Conservation (phyloP, 2,329 filamentous ascomycete genomes). For the Laburnicola sp. region DNA sequence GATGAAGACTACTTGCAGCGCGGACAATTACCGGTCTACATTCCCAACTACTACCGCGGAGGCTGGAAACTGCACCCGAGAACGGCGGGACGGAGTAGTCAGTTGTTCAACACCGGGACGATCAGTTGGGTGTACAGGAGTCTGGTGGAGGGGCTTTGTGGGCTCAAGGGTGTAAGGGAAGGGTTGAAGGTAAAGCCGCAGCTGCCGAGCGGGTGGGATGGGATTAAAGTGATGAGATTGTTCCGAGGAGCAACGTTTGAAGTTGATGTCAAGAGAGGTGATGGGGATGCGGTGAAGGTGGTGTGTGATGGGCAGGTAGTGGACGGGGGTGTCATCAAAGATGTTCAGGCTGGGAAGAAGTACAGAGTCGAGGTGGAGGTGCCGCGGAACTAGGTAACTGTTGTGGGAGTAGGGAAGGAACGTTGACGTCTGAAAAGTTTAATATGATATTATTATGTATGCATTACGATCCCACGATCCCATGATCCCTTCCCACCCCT, state of each 20-base stretch:
- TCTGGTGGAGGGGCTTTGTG: constrained; percentile 60
- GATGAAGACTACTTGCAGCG: constrained; percentile 57
- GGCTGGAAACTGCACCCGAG: constrained; percentile 52
- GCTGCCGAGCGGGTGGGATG: constrained; percentile 56
- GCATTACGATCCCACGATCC: too few relatives aligned
- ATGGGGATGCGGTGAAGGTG: constrained; percentile 49
- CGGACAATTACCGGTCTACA: constrained; percentile 61
- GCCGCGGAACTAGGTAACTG: constrained; percentile 19
- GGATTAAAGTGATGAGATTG: constrained; percentile 51
- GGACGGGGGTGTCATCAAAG: constrained; percentile 47
- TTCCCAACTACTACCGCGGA: constrained; percentile 64
- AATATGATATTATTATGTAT: too few relatives aligned
- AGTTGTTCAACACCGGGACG: constrained; percentile 63
- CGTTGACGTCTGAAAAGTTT: too few relatives aligned
- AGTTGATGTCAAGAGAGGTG: constrained; percentile 50
- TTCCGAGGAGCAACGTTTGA: constrained; percentile 58
- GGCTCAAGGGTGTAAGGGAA: constrained; percentile 54
- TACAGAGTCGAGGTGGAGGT: constrained; percentile 52
- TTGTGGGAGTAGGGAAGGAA: too few relatives aligned
- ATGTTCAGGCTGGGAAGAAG: constrained; percentile 49
- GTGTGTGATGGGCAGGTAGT: constrained; percentile 45
- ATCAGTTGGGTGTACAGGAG: constrained; percentile 61
- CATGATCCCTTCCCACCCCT: too few relatives aligned
- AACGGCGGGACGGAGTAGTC: constrained; percentile 60
- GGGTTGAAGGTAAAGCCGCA: constrained; percentile 56